A percentile compares a stretch with the other conserved stretches of the same genome.
These are phyloP conservation scores for Trifolium pratense DNA, from an alignment of 306 rosid species.

Conservation along the genomic window DNA sequence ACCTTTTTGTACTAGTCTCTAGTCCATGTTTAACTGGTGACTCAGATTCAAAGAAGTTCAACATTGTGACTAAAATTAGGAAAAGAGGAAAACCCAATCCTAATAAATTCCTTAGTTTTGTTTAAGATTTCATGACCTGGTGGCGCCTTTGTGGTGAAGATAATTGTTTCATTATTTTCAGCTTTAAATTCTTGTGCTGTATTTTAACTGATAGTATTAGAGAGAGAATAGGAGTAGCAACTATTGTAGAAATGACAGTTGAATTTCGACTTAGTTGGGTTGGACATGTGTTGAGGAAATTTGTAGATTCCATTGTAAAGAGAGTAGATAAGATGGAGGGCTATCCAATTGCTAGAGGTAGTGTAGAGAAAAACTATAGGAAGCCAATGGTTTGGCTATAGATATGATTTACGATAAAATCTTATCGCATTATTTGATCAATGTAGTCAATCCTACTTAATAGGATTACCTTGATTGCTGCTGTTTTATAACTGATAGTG, in stretches of 20 bases:
- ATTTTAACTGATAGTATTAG: background rate
- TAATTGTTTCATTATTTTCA: background rate
- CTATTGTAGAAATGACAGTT: background rate
- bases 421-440: background rate
- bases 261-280: background rate
- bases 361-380: background rate
- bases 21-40: constrained; percentile 2
- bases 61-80: background rate
- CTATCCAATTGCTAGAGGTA: background rate
- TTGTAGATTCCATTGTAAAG: background rate
- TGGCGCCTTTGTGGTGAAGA: background rate
- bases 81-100: background rate
- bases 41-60: constrained; percentile 4
- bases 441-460: background rate
- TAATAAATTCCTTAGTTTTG: constrained; percentile 9
- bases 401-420: background rate
- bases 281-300: background rate
- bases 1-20: background rate
- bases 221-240: background rate
- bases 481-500: background rate
- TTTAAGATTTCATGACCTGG: background rate
- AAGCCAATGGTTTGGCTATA: background rate
- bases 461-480: background rate
- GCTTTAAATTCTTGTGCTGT: background rate
- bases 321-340: background rate